Base-by-base conservation (phyloP, 306 rosid genomes). In the Urtica urens region DNA sequence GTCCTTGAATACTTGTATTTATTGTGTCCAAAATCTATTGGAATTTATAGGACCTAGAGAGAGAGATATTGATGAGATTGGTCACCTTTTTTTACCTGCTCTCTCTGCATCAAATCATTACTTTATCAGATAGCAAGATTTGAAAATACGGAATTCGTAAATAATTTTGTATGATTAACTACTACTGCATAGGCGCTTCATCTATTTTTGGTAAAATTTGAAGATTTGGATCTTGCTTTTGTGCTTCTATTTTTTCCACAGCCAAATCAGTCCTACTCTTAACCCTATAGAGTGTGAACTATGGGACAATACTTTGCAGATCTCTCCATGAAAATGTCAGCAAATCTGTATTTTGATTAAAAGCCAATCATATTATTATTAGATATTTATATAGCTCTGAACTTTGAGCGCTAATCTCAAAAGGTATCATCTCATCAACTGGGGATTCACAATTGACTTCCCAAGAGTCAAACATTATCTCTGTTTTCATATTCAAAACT, bases 31-130 rank as follows among this genome's bases (percentile, higher is more conserved):
- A 25, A 46, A 41, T 16, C 30, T 21, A 10, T 22, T 46, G 9
- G 28, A 28, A 26, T 28, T 8, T 15, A 22, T 9, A 26, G 31
- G 33, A 47, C 15, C 7, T 13, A 23, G 25, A 7, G 37, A 31
- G 29, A 19, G 38, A 26, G 19, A 26, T 46, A 48, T 5, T 25
- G 10, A 27, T 24, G 52, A 23, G 53, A 7, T 14, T 27, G 53
- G 53, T 48, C 53, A 13, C 53, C 16, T 13, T 10, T 22, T 21
- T 41, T 41, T 41, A 6, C 20, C 51, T 46, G 26, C 51, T 12
- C 51, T 44, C 28, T 11, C 23, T 18, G 27, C 51, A 5, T 21
- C 18, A 10, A 13, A 11, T 46, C 6, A 24, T 46, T 22, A 10
- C 51, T 46, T 23, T 23, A 46, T 22, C 29, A 46, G 16, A 46